These are phyloP conservation scores for Neoboletus subvelutipes DNA, from an alignment of 768 basidiomycete genomes.

Conservation along the genomic window DNA sequence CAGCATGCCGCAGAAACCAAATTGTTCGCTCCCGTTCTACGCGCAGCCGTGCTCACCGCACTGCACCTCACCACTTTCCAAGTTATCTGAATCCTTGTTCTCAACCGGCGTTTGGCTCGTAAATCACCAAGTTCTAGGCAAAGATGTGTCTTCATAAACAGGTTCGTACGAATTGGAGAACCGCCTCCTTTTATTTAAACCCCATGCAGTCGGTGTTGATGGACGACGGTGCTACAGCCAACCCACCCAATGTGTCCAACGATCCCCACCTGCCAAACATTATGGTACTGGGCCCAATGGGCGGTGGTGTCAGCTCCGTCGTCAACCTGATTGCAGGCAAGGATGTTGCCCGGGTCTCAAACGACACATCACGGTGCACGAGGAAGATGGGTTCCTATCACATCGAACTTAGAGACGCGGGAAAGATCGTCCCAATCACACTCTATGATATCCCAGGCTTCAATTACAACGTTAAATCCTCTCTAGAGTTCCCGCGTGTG, in stretches of 20 bases:
- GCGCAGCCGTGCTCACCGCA: background rate
- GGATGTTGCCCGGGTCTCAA: conserved; percentile 20
- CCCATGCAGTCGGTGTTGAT: conserved; percentile 3
- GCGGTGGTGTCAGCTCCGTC: conserved; percentile 29
- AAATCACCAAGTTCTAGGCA: background rate
- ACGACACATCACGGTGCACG: conserved; percentile 20
- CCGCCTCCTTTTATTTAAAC: conserved; percentile 5
- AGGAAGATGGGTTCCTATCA: conserved; percentile 13
- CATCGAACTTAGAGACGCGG: conserved; percentile 12
- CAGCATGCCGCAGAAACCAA: conserved; percentile 1
- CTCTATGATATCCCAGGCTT: conserved; percentile 28
- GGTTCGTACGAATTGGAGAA: conserved; percentile 12
- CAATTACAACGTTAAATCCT: conserved; percentile 18
- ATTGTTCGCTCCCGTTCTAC: background rate
- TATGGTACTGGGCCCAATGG: conserved; percentile 26
- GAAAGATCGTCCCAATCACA: conserved; percentile 12
- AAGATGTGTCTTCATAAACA: conserved; percentile 19
- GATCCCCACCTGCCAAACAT: conserved; percentile 19
- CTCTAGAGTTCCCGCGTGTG: conserved; percentile 19
- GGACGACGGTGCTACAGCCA: background rate
- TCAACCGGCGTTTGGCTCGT: background rate
- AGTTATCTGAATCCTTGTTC: background rate
- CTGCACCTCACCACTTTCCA: background rate
- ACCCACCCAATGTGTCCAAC: background rate
- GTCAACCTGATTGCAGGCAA: conserved; percentile 31